phyloP scores from a whole-genome alignment of 2,329 filamentous ascomycete genomes.

The Furcasterigmium sp. region DNA sequence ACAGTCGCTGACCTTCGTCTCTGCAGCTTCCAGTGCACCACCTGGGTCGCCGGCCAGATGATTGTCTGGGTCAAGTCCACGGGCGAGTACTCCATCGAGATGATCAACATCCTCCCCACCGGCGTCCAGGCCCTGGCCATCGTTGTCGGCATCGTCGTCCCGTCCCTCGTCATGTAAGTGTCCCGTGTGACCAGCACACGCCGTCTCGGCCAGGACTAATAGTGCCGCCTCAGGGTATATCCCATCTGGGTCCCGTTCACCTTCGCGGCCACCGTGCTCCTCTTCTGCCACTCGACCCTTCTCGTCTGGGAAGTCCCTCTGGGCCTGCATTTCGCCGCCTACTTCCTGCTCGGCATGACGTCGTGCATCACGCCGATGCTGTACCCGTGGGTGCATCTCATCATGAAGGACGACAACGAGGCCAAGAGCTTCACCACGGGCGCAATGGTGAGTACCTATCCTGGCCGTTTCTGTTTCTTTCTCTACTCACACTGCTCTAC shows the following conservation, averaged over 20 bases:
- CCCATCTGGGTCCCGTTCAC: conserved; percentile 22
- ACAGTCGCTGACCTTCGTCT: not conserved
- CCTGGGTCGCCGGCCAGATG: conserved; percentile 19
- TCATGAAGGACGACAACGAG: conserved; percentile 16
- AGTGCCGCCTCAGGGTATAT: conserved; percentile 12
- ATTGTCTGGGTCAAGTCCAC: conserved; percentile 18
- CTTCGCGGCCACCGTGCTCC: conserved; percentile 14
- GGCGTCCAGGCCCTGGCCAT: conserved; percentile 19
- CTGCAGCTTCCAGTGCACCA: conserved; percentile 13
- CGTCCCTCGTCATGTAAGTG: conserved; percentile 18
- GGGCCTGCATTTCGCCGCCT: conserved; percentile 14
- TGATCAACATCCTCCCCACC: conserved; percentile 22
- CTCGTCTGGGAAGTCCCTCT: conserved; percentile 17
- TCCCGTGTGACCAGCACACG: not conserved
- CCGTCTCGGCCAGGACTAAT: not conserved
- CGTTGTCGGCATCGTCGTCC: conserved; percentile 16
- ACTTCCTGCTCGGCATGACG: conserved; percentile 13
- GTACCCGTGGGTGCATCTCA: conserved; percentile 16
- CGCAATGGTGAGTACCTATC: conserved; percentile 15
- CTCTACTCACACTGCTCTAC: not conserved
- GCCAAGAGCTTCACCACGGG: conserved; percentile 17
- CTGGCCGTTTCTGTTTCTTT: no score
- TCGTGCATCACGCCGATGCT: conserved; percentile 17
- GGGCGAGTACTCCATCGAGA: conserved; percentile 14
- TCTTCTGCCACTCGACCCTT: conserved; percentile 16